Conservation (phyloP, 352 stramenopile species). For the Plasmopara halstedii region DNA sequence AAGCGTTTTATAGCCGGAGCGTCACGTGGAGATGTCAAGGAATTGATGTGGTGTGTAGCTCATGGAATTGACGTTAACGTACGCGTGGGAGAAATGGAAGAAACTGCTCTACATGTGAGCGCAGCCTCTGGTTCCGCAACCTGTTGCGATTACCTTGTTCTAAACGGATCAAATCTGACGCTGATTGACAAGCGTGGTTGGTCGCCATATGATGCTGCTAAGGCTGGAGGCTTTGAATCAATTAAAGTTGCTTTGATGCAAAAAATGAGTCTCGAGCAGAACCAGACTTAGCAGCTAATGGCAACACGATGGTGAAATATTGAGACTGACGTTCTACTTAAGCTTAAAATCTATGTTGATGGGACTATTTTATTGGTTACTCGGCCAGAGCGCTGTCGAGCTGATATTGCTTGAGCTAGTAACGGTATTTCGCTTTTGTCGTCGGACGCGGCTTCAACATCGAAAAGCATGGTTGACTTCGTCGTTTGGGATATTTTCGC, state of each 20-base stretch:
- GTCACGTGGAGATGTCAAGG: slow-evolving; percentile 27
- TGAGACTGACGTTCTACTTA: slow-evolving; percentile 12
- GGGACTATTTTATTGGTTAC: slow-evolving; percentile 34
- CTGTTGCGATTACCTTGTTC: slow-evolving; percentile 73
- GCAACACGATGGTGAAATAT: slow-evolving; percentile 3
- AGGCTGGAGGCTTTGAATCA: slow-evolving; percentile 45
- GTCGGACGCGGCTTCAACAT: slow-evolving; percentile 6
- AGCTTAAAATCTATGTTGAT: slow-evolving; percentile 18
- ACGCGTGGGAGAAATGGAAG: slow-evolving; percentile 28
- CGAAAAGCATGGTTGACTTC: slow-evolving; percentile 4
- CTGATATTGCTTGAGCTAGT: slow-evolving; percentile 7
- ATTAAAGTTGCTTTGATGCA: slow-evolving; percentile 61
- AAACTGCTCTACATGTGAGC: slow-evolving; percentile 55
- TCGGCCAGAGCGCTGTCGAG: slow-evolving; percentile 17
- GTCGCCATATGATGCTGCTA: slow-evolving; percentile 55
- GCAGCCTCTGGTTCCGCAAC: slow-evolving; percentile 27
- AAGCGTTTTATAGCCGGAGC: slow-evolving; percentile 44
- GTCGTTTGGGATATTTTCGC: background rate
- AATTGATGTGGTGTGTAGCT: slow-evolving; percentile 73
- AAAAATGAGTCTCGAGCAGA: slow-evolving; percentile 64
- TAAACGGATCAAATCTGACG: slow-evolving; percentile 72
- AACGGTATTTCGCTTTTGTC: slow-evolving; percentile 13
- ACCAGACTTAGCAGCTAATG: slow-evolving; percentile 35
- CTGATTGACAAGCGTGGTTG: slow-evolving; percentile 36
- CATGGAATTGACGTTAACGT: slow-evolving; percentile 76